Conservation (phyloP, 1,139 yeast species). For the Petasospora fabianii region DNA sequence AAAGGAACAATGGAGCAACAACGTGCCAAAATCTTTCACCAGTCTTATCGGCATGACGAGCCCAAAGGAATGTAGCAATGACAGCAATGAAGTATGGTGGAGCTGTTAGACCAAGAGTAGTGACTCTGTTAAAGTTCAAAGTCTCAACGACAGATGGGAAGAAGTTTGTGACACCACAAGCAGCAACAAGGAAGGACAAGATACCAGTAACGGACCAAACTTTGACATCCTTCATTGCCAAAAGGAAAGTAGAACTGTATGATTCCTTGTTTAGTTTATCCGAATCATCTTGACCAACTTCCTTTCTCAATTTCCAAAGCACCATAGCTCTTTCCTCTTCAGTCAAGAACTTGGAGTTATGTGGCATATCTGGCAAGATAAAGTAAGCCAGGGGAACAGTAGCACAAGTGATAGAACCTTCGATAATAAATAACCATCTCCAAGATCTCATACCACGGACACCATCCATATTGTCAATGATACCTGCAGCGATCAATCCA, state of each 20-base stretch:
- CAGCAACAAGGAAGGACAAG: conserved; percentile 50
- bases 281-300: conserved; percentile 52
- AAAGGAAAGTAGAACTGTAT: conserved; percentile 37
- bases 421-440: conserved; percentile 39
- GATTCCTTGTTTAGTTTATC: conserved; percentile 38
- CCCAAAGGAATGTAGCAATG: conserved; percentile 49
- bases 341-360: conserved; percentile 37
- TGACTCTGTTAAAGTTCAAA: conserved; percentile 44
- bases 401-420: conserved; percentile 34
- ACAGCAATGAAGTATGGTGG: conserved; percentile 60
- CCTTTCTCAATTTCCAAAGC: conserved; percentile 50
- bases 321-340: conserved; percentile 43
- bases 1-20: conserved; percentile 39
- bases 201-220: conserved; percentile 46
- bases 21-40: conserved; percentile 57
- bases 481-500: conserved; percentile 39
- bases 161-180: conserved; percentile 56
- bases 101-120: conserved; percentile 54
- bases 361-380: conserved; percentile 42
- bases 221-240: conserved; percentile 43
- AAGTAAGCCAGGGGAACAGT: conserved; percentile 32
- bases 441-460: conserved; percentile 33
- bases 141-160: conserved; percentile 60
- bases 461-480: conserved; percentile 33
- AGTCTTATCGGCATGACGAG: conserved; percentile 54